Conservation (phyloP, 306 rosid species). For the Quercus agrifolia region DNA sequence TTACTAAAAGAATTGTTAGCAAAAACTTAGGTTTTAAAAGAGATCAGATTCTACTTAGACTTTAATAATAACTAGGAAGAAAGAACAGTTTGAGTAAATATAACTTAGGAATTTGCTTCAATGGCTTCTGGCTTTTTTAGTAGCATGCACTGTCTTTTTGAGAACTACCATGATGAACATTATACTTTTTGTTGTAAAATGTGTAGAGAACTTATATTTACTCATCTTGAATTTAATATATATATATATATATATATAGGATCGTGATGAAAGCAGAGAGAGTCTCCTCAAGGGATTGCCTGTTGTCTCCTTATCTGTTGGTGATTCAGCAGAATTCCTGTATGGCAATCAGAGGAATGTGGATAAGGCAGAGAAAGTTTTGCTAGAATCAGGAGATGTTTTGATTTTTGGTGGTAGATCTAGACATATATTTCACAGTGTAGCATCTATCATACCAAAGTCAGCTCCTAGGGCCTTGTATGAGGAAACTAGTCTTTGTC, state of each 20-base stretch:
- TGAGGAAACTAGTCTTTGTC: constrained; percentile 33
- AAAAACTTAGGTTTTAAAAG: not conserved
- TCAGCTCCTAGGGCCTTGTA: constrained; percentile 51
- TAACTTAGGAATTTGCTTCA: not conserved
- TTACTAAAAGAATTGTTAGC: not conserved
- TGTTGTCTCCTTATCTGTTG: constrained; percentile 65
- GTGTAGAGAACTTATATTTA: not conserved
- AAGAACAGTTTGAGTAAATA: not conserved
- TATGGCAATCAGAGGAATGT: constrained; percentile 51
- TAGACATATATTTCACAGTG: constrained; percentile 66
- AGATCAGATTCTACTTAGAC: not conserved
- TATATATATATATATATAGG: constrained; percentile 25
- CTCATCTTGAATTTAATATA: not conserved
- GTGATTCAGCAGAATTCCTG: constrained; percentile 73
- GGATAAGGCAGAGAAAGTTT: constrained; percentile 38
- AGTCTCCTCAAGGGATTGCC: constrained; percentile 53
- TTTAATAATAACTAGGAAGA: not conserved
- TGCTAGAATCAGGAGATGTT: constrained; percentile 68
- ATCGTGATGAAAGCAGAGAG: constrained; percentile 61
- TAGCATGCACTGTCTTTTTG: not conserved
- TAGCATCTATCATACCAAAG: constrained; percentile 44
- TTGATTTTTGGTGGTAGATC: constrained; percentile 70
- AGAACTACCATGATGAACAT: not conserved
- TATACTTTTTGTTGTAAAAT: not conserved
- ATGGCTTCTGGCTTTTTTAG: not conserved